Evolutionary conservation across 2,329 filamentous ascomycete species (phyloP).

Genomic region (Curvularia lunata): DNA sequence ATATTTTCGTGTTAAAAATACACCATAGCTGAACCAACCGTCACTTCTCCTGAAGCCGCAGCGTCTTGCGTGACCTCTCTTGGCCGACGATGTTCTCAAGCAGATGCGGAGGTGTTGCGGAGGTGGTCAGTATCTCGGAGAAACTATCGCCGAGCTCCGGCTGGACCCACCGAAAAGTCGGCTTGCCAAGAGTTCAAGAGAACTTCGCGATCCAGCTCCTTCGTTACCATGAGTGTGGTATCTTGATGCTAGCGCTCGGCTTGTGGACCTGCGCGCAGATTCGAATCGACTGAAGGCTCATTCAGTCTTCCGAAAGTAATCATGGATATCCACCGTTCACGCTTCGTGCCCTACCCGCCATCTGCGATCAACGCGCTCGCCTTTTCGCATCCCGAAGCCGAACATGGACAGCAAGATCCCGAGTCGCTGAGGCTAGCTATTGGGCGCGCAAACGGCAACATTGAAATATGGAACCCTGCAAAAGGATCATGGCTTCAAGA

Average conservation of each 20-base stretch:
- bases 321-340: constrained; percentile 97
- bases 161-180: constrained; percentile 25
- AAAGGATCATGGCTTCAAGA: constrained; percentile 89
- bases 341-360: constrained; percentile 91
- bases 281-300: neutral
- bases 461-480: constrained; percentile 95
- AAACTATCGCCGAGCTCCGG: constrained; percentile 14
- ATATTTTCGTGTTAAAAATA: neutral
- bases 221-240: constrained; percentile 15
- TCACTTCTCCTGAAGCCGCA: neutral
- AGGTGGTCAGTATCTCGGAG: constrained; percentile 17
- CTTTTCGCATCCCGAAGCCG: constrained; percentile 74
- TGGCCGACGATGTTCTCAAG: neutral
- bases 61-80: neutral
- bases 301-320: neutral
- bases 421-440: constrained; percentile 79
- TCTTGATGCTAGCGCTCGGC: constrained; percentile 26
- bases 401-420: constrained; percentile 51
- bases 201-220: constrained; percentile 16
- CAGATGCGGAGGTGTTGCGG: constrained; percentile 13
- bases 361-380: constrained; percentile 93
- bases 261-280: constrained; percentile 21
- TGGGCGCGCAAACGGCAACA: constrained; percentile 91
- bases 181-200: constrained; percentile 26
- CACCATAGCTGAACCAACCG: no score